These are phyloP conservation scores for Podaxis sp. DNA, from an alignment of 768 basidiomycete genomes.

Conservation along the genomic window DNA sequence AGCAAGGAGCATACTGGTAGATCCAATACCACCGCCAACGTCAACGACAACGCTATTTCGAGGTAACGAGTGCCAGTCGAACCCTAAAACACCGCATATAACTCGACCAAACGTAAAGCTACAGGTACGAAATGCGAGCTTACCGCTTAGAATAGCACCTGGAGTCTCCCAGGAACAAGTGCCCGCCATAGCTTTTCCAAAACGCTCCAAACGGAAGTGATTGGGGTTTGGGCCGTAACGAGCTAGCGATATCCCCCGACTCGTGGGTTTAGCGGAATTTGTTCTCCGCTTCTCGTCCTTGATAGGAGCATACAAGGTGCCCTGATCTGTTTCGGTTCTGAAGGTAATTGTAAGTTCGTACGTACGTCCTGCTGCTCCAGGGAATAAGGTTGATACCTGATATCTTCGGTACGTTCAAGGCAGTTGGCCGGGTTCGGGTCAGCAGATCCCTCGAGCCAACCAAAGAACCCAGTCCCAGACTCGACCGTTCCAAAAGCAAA, in stretches of 20 bases:
- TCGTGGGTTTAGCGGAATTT: neutral
- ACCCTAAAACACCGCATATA: constrained; percentile 35
- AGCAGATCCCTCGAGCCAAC: constrained; percentile 68
- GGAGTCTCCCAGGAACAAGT: constrained; percentile 71
- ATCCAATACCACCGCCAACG: constrained; percentile 70
- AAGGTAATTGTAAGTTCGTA: neutral
- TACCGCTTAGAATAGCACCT: constrained; percentile 55
- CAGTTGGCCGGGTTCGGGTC: neutral
- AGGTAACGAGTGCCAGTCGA: constrained; percentile 54
- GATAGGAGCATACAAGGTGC: neutral
- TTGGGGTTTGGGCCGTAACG: constrained; percentile 31
- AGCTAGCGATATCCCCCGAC: neutral
- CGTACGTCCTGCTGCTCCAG: neutral
- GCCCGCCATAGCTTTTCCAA: constrained; percentile 75
- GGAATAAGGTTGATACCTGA: constrained; percentile 14
- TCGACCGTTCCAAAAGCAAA: constrained; percentile 55
- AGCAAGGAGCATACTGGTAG: constrained; percentile 32
- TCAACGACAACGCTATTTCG: constrained; percentile 56
- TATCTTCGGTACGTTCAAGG: constrained; percentile 6
- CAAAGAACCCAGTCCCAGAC: constrained; percentile 51
- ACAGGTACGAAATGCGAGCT: constrained; percentile 10
- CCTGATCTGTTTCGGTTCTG: constrained; percentile 1
- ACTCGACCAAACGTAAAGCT: neutral
- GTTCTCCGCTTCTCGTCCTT: neutral
- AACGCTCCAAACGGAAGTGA: constrained; percentile 58